phyloP scores from a whole-genome alignment of 106 monocot species.

The Iris macrosiphon region DNA sequence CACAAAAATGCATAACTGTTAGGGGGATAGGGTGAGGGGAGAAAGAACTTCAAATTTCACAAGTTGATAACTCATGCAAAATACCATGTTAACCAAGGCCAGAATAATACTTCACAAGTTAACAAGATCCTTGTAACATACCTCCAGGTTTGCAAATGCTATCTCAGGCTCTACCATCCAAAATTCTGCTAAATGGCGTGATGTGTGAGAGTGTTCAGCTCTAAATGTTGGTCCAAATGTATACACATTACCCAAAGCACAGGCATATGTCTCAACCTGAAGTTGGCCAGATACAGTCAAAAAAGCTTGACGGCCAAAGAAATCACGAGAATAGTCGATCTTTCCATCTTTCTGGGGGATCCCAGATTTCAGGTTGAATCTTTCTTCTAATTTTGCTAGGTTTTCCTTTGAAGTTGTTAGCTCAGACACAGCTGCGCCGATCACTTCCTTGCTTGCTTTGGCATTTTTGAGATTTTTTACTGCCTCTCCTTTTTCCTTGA shows the following conservation, averaged over 20 bases:
- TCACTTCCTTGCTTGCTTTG: conserved; percentile 55
- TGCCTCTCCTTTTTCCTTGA: conserved; percentile 65
- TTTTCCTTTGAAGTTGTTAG: conserved; percentile 64
- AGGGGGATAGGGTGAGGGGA: no score
- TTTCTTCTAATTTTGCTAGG: conserved; percentile 64
- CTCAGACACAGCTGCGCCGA: conserved; percentile 50
- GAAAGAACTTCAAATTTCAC: no score
- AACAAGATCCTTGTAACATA: no score
- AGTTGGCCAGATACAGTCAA: conserved; percentile 88
- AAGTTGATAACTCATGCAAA: no score
- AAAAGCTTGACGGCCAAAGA: conserved; percentile 87
- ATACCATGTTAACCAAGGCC: no score
- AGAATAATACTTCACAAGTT: no score
- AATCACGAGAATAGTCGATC: conserved; percentile 66
- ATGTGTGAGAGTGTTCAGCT: conserved; percentile 87
- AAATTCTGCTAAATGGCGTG: conserved; percentile 88
- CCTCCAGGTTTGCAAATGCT: conserved; percentile 84
- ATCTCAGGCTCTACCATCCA: conserved; percentile 98
- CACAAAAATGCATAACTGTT: no score
- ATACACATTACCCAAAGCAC: conserved; percentile 85
- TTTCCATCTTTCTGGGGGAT: conserved; percentile 63
- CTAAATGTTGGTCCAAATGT: conserved; percentile 94
- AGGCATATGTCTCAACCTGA: conserved; percentile 90
- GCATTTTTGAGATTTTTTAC: conserved; percentile 58
- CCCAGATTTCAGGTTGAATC: conserved; percentile 70